Percentiles rank a stretch among this genome's conserved stretches.
These are phyloP conservation scores for Pseudogymnoascus sp. DNA, from an alignment of 2,329 filamentous ascomycete genomes.

Conservation along the genomic window DNA sequence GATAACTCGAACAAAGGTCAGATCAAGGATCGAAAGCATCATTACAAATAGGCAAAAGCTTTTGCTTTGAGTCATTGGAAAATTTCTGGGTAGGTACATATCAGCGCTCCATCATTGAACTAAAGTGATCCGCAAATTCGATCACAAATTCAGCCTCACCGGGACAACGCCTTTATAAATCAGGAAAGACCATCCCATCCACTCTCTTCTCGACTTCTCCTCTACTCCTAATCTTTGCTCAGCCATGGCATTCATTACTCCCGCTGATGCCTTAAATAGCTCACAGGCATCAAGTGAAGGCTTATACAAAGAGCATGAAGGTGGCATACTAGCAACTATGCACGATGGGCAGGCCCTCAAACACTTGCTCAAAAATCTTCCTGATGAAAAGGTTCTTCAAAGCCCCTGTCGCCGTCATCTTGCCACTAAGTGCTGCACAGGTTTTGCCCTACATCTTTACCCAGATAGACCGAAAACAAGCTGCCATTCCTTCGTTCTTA, in stretches of 20 bases:
- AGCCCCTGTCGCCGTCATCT: neutral
- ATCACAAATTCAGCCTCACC: too few species aligned
- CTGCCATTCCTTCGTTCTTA: neutral
- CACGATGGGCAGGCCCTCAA: neutral
- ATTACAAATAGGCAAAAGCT: too few species aligned
- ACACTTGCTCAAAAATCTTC: neutral
- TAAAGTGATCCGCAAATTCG: too few species aligned
- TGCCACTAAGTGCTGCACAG: neutral
- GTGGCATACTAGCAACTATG: neutral
- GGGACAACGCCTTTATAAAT: too few species aligned
- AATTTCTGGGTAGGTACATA: too few species aligned
- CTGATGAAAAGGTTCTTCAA: neutral
- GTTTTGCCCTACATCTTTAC: neutral
- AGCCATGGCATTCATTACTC: neutral
- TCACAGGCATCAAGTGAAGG: neutral
- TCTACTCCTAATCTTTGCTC: neutral
- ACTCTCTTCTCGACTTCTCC: too few species aligned
- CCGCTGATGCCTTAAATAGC: neutral
- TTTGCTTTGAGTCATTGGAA: too few species aligned
- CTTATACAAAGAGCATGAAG: neutral
- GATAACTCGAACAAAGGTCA: too few species aligned
- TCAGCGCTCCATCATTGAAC: too few species aligned
- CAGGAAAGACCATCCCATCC: too few species aligned
- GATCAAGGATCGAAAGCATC: too few species aligned
- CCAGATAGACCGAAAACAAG: neutral